Base-by-base conservation (phyloP, 2,329 filamentous ascomycete species). In the Stagonosporopsis chrysanthemi region DNA sequence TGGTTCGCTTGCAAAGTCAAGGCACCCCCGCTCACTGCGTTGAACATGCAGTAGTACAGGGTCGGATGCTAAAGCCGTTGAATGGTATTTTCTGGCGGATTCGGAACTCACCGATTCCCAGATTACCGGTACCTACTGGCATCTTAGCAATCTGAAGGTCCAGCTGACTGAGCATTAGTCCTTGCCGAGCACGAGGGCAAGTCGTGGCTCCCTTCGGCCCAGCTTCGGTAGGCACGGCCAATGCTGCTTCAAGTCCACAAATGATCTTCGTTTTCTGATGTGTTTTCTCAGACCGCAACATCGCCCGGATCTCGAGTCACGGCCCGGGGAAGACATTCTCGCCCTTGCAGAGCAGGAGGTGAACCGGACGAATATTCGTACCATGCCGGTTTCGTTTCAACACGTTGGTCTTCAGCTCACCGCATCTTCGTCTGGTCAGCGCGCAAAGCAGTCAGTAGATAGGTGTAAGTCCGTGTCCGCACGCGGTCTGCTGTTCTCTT, bases 381-480 rank as follows among this genome's bases (percentile, higher is more conserved):
- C 22, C 33, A 33, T 53, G 38, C 38, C 17, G 24, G 29, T 42
- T 14, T 24, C 19, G 22, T 15, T 4, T 28, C 58, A 55, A 69
- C 66, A 70, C 64, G 64, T 68, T 62, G 68, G 60, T 56, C 52
- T 49, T 40, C 41, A 64, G 46, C 51, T 62, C 64, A 69, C 63
- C 69, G 67, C 59, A 67, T 58, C 38, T 67, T 65, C 38, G 33
- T 54, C 11, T 49, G 29, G 29, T 31, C 29, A 12, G 11, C 29
- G 9, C 26, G 45, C 52, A 49, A 33, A 29, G 28, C 19, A 31
- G 17, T 42, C 15, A 28, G 24, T 35, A 35, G 24, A 14, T 35
- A 35, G 24, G 14, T 17, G 29, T 43, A 31, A 44, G 36, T n/a
- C 38, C 23, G 17, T 50, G 29, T 23, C 28, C 40, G 26, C 24